These are phyloP conservation scores for Margaritispora aquatica DNA, from an alignment of 495 filamentous ascomycete genomes.

Conservation along the genomic window DNA sequence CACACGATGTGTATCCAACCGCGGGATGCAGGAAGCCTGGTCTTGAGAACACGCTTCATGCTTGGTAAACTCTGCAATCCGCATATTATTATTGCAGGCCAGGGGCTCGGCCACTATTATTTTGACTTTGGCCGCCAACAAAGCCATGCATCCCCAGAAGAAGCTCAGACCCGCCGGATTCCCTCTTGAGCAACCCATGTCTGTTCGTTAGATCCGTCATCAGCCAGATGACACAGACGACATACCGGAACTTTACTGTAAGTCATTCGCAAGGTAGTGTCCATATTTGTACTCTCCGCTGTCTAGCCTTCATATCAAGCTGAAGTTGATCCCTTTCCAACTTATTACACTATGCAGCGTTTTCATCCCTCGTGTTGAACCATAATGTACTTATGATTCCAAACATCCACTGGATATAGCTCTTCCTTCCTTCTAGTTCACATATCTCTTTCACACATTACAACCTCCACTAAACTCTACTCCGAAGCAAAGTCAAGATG, in stretches of 20 bases:
- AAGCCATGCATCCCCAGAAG: slow-evolving; percentile 23
- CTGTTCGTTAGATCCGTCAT: slow-evolving; percentile 20
- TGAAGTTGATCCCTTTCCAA: slow-evolving; percentile 12
- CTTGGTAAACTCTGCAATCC: slow-evolving; percentile 18
- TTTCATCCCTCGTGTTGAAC: slow-evolving; percentile 7
- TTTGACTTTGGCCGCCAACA: slow-evolving; percentile 25
- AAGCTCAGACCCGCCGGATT: slow-evolving; percentile 25
- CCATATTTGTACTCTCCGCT: slow-evolving; percentile 21
- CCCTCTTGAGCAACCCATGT: slow-evolving; percentile 13
- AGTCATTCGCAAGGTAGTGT: slow-evolving; percentile 21
- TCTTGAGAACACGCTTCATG: slow-evolving; percentile 14
- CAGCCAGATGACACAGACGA: slow-evolving; percentile 22
- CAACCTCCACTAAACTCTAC: not conserved
- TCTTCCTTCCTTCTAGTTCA: not conserved
- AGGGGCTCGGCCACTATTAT: slow-evolving; percentile 18
- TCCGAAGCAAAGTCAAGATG: not conserved
- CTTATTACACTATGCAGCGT: slow-evolving; percentile 8
- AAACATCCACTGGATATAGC: not conserved
- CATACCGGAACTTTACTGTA: slow-evolving; percentile 18
- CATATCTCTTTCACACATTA: not conserved
- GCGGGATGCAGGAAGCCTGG: slow-evolving; percentile 20
- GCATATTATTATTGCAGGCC: slow-evolving; percentile 23
- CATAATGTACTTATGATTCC: slow-evolving; percentile 10
- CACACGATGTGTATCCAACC: slow-evolving; percentile 22
- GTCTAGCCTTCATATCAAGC: slow-evolving; percentile 19